Percentiles rank a stretch among this genome's conserved stretches.
Evolutionary conservation across 768 basidiomycete species (phyloP).

Genomic region (Asterophora parasitica): DNA sequence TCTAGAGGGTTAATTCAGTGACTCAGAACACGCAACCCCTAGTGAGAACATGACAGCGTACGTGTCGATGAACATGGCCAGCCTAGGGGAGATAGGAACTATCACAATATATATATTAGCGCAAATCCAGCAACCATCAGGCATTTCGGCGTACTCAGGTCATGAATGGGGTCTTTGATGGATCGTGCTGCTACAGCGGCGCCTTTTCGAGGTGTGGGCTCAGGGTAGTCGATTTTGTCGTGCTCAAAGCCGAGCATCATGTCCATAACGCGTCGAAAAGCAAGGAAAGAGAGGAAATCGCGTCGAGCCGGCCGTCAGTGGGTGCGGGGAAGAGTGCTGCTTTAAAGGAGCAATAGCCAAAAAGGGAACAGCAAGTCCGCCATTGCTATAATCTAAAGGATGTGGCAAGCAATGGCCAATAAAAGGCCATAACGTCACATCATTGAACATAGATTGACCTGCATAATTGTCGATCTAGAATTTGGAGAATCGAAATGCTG

Average conservation of each 20-base stretch:
- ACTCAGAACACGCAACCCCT: constrained; percentile 5
- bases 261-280: too few species aligned
- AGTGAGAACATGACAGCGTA: constrained; percentile 27
- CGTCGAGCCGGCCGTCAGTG: too few species aligned
- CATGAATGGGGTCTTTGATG: constrained; percentile 10
- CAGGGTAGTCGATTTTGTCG: constrained; percentile 4
- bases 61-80: constrained; percentile 62
- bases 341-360: too few species aligned
- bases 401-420: too few species aligned
- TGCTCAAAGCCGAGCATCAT: neutral
- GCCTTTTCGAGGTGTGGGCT: neutral
- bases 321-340: too few species aligned
- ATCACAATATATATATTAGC: neutral
- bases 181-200: neutral
- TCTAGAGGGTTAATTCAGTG: constrained; percentile 28
- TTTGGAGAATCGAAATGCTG: constrained; percentile 78
- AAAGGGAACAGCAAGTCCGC: too few species aligned
- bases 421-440: too few species aligned
- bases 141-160: constrained; percentile 1
- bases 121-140: too few species aligned
- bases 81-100: constrained; percentile 34
- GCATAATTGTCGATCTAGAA: constrained; percentile 63
- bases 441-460: too few species aligned
- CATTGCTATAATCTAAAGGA: too few species aligned
- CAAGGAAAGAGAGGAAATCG: too few species aligned